Base-by-base conservation (phyloP, 805 yeast genomes). In the Debaryomyces tyrocola region DNA sequence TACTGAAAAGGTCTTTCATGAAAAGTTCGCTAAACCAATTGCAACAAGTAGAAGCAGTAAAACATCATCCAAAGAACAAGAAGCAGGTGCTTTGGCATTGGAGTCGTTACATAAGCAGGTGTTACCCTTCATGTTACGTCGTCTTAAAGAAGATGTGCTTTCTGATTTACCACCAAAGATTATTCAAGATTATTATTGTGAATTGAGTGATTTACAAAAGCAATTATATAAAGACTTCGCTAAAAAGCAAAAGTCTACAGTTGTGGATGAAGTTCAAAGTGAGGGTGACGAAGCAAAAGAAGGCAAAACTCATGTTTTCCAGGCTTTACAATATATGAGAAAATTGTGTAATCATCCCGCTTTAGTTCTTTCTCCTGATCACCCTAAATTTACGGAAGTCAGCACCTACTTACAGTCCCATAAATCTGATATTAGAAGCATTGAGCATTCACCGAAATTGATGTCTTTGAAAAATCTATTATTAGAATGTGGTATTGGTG, bases 91-190 rank as follows among this genome's bases (percentile, higher is more conserved):
- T 0, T 73, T 94, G 51, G 99, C 98, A 0, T 73, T 95, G 49
- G 99, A 94, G 59, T 92, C 97, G 0, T 75, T 94, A 51, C 99
- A 94, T 67, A 94, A 92, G 58, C 99, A 94, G 57, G 98, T 90
- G 0, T 74, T 94, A 40, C 99, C 99, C 12, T 94, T 94, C 64
- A 86, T 95, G 90, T 73, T 94, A 53, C 85, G 99, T 65, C 84
- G 99, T 64, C 77, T 94, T 60, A 94, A 94, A 64, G 98, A 94
- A 62, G 98, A 94, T 56, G 99, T 94, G 4, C 73, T 94, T 44
- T 86, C 95, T 1, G 99, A 94, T 64, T 75, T 94, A 55, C 99
- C 99, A 8, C 99, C 99, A 34, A 94, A 94, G 68, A 94, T 95
- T 56, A 94, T 94, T 55, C 99, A 94, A 65, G 99, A 94, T 70